A percentile compares a stretch with the other conserved stretches of the same genome.
Conservation (phyloP, 495 filamentous ascomycete genomes). For the Aspergillus indologenus region DNA sequence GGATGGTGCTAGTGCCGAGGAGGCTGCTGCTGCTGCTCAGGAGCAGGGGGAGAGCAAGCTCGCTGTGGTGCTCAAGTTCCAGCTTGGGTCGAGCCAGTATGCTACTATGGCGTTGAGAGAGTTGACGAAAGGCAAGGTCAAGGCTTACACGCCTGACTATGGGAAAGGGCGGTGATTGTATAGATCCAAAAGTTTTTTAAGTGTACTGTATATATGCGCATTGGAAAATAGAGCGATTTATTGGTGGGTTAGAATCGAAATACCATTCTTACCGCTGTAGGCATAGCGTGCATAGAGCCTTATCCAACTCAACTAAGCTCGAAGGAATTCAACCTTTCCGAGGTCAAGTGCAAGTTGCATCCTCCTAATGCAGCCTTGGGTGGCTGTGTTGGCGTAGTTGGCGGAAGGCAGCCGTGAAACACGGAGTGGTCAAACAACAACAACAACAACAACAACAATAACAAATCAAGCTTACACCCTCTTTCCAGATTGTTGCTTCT, state of each 20-base stretch:
- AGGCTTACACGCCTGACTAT: constrained; percentile 64
- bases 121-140: constrained; percentile 68
- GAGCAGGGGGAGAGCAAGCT: constrained; percentile 49
- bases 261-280: too few relatives aligned
- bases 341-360: neutral
- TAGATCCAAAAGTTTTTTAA: neutral
- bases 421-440: neutral
- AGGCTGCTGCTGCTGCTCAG: constrained; percentile 1
- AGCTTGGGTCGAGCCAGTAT: constrained; percentile 83
- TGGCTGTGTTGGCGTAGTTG: neutral
- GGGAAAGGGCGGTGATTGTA: constrained; percentile 39
- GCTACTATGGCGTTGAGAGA: constrained; percentile 93
- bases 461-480: too few relatives aligned
- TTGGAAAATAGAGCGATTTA: too few relatives aligned
- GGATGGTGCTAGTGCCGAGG: constrained; percentile 3
- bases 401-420: neutral
- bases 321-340: neutral
- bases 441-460: too few relatives aligned
- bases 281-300: too few relatives aligned
- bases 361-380: neutral
- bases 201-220: neutral
- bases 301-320: neutral
- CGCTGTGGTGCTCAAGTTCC: constrained; percentile 80
- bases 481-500: too few relatives aligned
- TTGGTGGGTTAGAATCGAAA: too few relatives aligned